phyloP scores from a whole-genome alignment of 495 filamentous ascomycete genomes.

The Viridothelium virens region DNA sequence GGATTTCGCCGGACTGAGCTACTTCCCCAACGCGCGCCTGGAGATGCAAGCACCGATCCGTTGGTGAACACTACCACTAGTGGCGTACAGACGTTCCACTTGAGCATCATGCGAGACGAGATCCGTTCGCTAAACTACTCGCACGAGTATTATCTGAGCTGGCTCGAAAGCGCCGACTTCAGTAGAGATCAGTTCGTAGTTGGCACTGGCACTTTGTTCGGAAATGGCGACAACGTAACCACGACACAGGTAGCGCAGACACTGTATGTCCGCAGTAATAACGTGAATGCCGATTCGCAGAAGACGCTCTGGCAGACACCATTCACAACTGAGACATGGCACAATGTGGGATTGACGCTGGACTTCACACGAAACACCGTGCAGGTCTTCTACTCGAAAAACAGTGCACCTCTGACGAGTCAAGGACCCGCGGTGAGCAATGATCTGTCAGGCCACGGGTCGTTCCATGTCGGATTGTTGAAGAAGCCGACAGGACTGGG shows the following conservation, averaged over 20 bases:
- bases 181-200: slow-evolving; percentile 3
- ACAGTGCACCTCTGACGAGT: background rate
- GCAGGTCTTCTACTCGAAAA: background rate
- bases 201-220: slow-evolving; percentile 3
- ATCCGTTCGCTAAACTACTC: slow-evolving; percentile 3
- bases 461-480: slow-evolving; percentile 6
- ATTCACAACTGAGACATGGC: slow-evolving; percentile 8
- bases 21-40: slow-evolving; percentile 2
- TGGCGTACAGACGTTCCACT: slow-evolving; percentile 8
- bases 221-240: slow-evolving; percentile 6
- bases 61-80: background rate
- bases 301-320: slow-evolving; percentile 6
- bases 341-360: slow-evolving; percentile 2
- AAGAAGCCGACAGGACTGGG: slow-evolving; percentile 7
- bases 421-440: slow-evolving; percentile 2
- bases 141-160: slow-evolving; percentile 5
- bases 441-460: background rate
- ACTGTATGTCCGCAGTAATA: slow-evolving; percentile 1
- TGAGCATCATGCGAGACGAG: slow-evolving; percentile 9
- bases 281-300: background rate
- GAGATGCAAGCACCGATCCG: slow-evolving; percentile 2
- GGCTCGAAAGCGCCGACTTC: slow-evolving; percentile 10
- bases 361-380: background rate
- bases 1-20: slow-evolving; percentile 3
- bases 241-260: background rate